Evolutionary conservation across 441 rosid genomes (phyloP), one percentile per base, ranked within the genome.

Genomic region (Croton setiger): DNA sequence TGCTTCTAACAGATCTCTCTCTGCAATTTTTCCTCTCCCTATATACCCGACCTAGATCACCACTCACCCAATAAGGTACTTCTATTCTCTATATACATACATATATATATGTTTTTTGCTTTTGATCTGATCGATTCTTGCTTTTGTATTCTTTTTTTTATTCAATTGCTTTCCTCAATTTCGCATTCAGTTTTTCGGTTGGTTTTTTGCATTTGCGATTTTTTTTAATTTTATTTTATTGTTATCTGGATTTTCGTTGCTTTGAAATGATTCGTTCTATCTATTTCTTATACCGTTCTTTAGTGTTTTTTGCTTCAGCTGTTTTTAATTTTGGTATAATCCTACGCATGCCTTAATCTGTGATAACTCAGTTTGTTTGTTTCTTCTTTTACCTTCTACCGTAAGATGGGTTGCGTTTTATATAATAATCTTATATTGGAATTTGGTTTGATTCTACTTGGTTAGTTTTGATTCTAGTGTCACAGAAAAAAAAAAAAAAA

Each of bases 51-150:
- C n/a, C n/a, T n/a, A 55, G 63, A 63, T 67, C 67, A 66, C 41
- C 13, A 43, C 48, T 33, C 45, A 51, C 14, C 23, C 54, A 21
- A 59, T 52, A 74, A 73, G 78, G 83, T 82, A 59, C 33, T 47
- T 72, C 58, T 60, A n/a, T n/a, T n/a, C n/a, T n/a, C n/a, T n/a
- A n/a, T n/a, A n/a, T n/a, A n/a, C n/a, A n/a, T n/a, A n/a, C n/a
- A n/a, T n/a, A n/a, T 1, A 8, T 33, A 17, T 7, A 13, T 20
- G 37, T 39, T 52, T n/a, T 15, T 20, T 68, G 4, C 45, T 7
- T 43, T 69, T 20, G 61, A 51, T 71, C 37, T 45, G 14, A 63
- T 61, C 63, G 77, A 70, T 73, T 55, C 54, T 1, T 47, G 23
- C 39, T 17, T 52, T 11, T 55, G 35, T 55, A 14, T 55, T 11